phyloP scores from a whole-genome alignment of 108 stramenopile genomes.

The Asterionellopsis glacialis region DNA sequence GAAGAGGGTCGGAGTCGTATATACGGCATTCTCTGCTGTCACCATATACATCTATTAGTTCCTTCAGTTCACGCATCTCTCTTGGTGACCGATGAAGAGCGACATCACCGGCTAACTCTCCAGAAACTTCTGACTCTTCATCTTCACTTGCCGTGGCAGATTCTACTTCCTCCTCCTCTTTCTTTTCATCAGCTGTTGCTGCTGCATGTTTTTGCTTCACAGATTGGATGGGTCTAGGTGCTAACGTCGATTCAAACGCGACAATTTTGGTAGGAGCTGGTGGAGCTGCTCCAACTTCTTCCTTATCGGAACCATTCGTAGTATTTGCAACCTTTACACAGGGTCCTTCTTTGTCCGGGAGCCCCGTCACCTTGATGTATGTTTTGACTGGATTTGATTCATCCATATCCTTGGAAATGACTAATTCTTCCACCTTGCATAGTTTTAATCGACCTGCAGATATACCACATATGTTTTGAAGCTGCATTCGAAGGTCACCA shows the following conservation, averaged over 20 bases:
- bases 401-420: slow-evolving; percentile 23
- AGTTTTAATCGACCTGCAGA: slow-evolving; percentile 42
- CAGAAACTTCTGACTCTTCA: slow-evolving; percentile 16
- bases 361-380: slow-evolving; percentile 39
- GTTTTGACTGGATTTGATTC: slow-evolving; percentile 23
- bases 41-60: slow-evolving; percentile 53
- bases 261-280: slow-evolving; percentile 46
- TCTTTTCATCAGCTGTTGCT: slow-evolving; percentile 16
- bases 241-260: slow-evolving; percentile 72
- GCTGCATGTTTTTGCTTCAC: not conserved
- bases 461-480: slow-evolving; percentile 78
- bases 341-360: slow-evolving; percentile 83
- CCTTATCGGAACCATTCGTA: slow-evolving; percentile 29
- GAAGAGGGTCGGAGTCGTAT: slow-evolving; percentile 64
- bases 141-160: slow-evolving; percentile 30
- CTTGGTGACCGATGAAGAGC: slow-evolving; percentile 12
- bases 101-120: not conserved
- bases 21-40: slow-evolving; percentile 68
- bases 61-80: slow-evolving; percentile 25
- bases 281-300: slow-evolving; percentile 25
- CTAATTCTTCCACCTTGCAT: slow-evolving; percentile 57
- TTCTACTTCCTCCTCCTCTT: slow-evolving; percentile 15
- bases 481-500: slow-evolving; percentile 69
- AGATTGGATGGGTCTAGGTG: slow-evolving; percentile 32
- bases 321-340: slow-evolving; percentile 47